A percentile compares a stretch with the other conserved stretches of the same genome.
These are phyloP conservation scores for Monosporascus sp. DNA, from an alignment of 2,329 filamentous ascomycete genomes.

Conservation along the genomic window DNA sequence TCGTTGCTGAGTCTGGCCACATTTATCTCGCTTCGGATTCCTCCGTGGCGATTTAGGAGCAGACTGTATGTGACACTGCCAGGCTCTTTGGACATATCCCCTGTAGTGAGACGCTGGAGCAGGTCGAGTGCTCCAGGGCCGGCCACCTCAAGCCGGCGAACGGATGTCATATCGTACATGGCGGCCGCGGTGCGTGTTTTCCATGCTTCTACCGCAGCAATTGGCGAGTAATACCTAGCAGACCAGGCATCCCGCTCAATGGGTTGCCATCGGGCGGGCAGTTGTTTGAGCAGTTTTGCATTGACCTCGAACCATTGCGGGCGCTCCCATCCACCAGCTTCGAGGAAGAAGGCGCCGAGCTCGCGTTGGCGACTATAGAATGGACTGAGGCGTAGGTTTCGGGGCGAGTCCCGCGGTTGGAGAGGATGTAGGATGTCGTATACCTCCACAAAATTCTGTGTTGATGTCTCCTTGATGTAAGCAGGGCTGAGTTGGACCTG, in stretches of 20 bases:
- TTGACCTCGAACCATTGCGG: conserved; percentile 59
- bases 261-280: conserved; percentile 50
- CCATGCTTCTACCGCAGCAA: conserved; percentile 57
- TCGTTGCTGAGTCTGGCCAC: conserved; percentile 46
- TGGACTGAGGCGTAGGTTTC: conserved; percentile 53
- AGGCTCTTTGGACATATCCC: conserved; percentile 38
- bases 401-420: conserved; percentile 50
- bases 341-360: conserved; percentile 54
- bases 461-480: conserved; percentile 54
- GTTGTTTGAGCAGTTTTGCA: conserved; percentile 39
- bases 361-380: conserved; percentile 50
- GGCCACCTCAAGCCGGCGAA: conserved; percentile 51
- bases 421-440: conserved; percentile 61
- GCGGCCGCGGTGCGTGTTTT: conserved; percentile 58
- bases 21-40: conserved; percentile 52
- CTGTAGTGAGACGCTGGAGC: conserved; percentile 47
- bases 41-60: conserved; percentile 46
- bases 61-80: conserved; percentile 52
- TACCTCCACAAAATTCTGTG: conserved; percentile 58
- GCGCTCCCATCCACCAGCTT: conserved; percentile 55
- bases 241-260: conserved; percentile 55
- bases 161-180: conserved; percentile 58
- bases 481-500: conserved; percentile 49
- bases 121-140: conserved; percentile 52
- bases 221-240: conserved; percentile 49